Evolutionary conservation across 2,329 filamentous ascomycete genomes (phyloP).

Genomic region (Escovopsis sp.): DNA sequence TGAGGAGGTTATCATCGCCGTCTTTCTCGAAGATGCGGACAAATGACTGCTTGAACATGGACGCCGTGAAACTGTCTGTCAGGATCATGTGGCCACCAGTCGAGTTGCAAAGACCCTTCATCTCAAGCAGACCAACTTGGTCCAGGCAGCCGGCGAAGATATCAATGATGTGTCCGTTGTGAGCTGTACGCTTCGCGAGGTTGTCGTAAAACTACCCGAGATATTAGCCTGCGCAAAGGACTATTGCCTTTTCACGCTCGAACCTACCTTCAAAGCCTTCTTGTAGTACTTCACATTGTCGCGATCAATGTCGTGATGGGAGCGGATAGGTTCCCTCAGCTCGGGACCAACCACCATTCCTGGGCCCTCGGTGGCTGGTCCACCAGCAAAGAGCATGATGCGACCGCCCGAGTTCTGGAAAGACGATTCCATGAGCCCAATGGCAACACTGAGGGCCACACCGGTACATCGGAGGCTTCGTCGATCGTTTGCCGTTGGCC

Average conservation of each 20-base stretch:
- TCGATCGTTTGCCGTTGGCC: conserved; percentile 90
- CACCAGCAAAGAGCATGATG: conserved; percentile 95
- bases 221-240: background rate
- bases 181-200: conserved; percentile 81
- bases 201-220: conserved; percentile 70
- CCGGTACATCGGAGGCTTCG: conserved; percentile 85
- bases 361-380: conserved; percentile 87
- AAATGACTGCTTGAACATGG: conserved; percentile 99
- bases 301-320: conserved; percentile 95
- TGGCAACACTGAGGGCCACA: conserved; percentile 88
- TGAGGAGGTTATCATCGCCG: conserved; percentile 80
- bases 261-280: conserved; percentile 77
- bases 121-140: conserved; percentile 91
- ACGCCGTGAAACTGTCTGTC: conserved; percentile 95
- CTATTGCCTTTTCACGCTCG: background rate
- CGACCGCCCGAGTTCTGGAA: conserved; percentile 92
- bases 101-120: conserved; percentile 93
- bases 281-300: conserved; percentile 99
- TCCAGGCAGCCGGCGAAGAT: conserved; percentile 96
- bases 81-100: conserved; percentile 97
- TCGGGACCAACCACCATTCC: conserved; percentile 95
- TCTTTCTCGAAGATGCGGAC: conserved; percentile 96
- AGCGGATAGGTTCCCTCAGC: conserved; percentile 88
- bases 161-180: conserved; percentile 95
- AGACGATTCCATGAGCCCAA: conserved; percentile 81